Base-by-base conservation (phyloP, 2,329 filamentous ascomycete genomes). In the Myriangium duriaei region DNA sequence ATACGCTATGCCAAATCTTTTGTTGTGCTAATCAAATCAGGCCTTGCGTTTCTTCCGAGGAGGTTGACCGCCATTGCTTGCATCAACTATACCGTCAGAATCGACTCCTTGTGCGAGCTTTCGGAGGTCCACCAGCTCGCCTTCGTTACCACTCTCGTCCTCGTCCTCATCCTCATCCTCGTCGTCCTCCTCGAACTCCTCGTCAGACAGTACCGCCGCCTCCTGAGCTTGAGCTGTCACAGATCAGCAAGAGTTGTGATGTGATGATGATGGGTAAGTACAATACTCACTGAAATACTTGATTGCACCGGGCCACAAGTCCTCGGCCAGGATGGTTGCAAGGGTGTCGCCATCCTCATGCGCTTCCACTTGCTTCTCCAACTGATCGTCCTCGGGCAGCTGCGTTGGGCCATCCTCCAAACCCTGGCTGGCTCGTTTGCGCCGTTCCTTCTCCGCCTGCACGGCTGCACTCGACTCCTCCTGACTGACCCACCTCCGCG, bases 281-380 rank as follows among this genome's bases (percentile, higher is more conserved):
- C 11, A n/a, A 29, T 2, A 73, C 82, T 63, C 67, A 91, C 84
- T 81, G 64, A 91, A 96, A 64, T 91, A 92, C 59, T 82, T 84
- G 58, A 93, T 79, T 41, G 87, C 88, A 45, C 77, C 76, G 33
- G 84, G 82, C 79, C 81, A 95, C 37, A 96, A 65, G 49, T 96
- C 88, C 55, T 96, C 87, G 6, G 81, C 76, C 49, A 96, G 68
- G 43, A 76, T 70, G 45, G 85, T 71, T 28, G 86, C 87, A 33
- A 96, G 60, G 44, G 18, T 17, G n/a, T 40, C 34, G 11, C 34
- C 41, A 30, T 32, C 30, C 14, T 40, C 41, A 24, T 15, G 10
- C 17, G 24, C 35, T 30, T 31, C 31, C 11, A 37, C 33, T 28
- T 36, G 39, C 11, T 16, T 37, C 19, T 32, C 24, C n/a, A 37